Evolutionary conservation across 1,139 yeast species (phyloP).

Genomic region (Pichiaceae sp.): DNA sequence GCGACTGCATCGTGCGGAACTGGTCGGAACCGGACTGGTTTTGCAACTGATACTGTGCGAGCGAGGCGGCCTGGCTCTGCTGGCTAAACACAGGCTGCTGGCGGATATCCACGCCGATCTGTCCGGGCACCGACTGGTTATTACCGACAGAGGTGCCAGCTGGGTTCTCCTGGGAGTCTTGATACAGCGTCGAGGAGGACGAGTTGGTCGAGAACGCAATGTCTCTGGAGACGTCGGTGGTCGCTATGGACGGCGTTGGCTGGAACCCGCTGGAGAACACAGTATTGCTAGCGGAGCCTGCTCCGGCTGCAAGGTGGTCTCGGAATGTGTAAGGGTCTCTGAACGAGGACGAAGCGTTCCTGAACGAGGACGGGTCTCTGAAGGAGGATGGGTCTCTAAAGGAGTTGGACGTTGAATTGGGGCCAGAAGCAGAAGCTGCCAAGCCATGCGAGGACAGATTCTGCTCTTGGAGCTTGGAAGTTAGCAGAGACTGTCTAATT

Average conservation of each 20-base stretch:
- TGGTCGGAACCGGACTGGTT: conserved; percentile 2
- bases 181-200: conserved; percentile 22
- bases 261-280: conserved; percentile 11
- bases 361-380: not conserved
- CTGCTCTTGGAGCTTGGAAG: conserved; percentile 18
- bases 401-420: not conserved
- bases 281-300: too few relatives aligned
- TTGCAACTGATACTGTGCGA: conserved; percentile 1
- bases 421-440: not conserved
- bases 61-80: not conserved
- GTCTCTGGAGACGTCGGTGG: conserved; percentile 40
- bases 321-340: not conserved
- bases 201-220: conserved; percentile 31
- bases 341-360: not conserved
- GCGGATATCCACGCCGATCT: too few relatives aligned
- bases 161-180: conserved; percentile 21
- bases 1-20: conserved; percentile 4
- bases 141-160: conserved; percentile 1
- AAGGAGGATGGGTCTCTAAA: not conserved
- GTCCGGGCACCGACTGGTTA: conserved; percentile 2
- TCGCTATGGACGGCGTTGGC: conserved; percentile 35
- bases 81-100: too few relatives aligned
- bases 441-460: conserved; percentile 2
- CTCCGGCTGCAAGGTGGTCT: too few relatives aligned
- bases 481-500: conserved; percentile 9